Percentiles rank a stretch among this genome's conserved stretches.
phyloP scores from a whole-genome alignment of 2,329 filamentous ascomycete genomes.

The Clonostachys rosea region DNA sequence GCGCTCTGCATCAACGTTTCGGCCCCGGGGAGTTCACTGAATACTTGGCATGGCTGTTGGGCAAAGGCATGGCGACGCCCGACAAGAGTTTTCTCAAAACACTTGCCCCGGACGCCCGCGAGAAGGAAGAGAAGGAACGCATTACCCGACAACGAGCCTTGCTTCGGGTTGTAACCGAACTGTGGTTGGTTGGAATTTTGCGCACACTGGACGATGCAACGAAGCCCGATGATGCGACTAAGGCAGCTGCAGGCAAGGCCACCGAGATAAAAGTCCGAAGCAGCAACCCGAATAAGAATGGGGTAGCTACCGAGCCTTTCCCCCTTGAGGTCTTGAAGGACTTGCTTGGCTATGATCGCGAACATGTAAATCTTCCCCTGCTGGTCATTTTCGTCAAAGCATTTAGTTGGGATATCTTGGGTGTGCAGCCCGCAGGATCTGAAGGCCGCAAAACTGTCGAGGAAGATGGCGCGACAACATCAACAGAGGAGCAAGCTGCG shows the following conservation, averaged over 20 bases:
- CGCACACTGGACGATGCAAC: slow-evolving; percentile 70
- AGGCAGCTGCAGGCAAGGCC: slow-evolving; percentile 57
- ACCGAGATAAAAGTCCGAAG: slow-evolving; percentile 53
- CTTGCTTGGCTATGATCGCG: slow-evolving; percentile 85
- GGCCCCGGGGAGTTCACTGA: slow-evolving; percentile 86
- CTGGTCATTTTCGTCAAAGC: slow-evolving; percentile 95
- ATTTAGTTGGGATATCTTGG: slow-evolving; percentile 93
- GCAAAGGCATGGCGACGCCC: slow-evolving; percentile 84
- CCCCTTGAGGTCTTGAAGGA: slow-evolving; percentile 98
- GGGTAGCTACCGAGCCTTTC: slow-evolving; percentile 79
- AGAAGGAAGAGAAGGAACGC: slow-evolving; percentile 94
- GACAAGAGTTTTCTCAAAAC: slow-evolving; percentile 80
- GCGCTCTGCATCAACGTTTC: slow-evolving; percentile 93
- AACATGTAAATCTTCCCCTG: slow-evolving; percentile 85
- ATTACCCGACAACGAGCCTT: slow-evolving; percentile 80
- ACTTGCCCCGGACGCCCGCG: slow-evolving; percentile 74
- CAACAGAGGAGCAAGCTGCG: slow-evolving; percentile 42
- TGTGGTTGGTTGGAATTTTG: slow-evolving; percentile 90
- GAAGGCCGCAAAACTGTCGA: slow-evolving; percentile 83
- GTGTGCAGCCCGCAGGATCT: slow-evolving; percentile 64
- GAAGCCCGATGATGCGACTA: slow-evolving; percentile 58
- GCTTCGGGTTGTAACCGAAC: slow-evolving; percentile 84
- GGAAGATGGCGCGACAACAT: slow-evolving; percentile 67
- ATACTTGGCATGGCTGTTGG: slow-evolving; percentile 87
- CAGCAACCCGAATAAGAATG: slow-evolving; percentile 45